Percentiles rank a stretch among this genome's conserved stretches.
Conservation (phyloP, 1,139 yeast species). For the Yamadazyma sp. region DNA sequence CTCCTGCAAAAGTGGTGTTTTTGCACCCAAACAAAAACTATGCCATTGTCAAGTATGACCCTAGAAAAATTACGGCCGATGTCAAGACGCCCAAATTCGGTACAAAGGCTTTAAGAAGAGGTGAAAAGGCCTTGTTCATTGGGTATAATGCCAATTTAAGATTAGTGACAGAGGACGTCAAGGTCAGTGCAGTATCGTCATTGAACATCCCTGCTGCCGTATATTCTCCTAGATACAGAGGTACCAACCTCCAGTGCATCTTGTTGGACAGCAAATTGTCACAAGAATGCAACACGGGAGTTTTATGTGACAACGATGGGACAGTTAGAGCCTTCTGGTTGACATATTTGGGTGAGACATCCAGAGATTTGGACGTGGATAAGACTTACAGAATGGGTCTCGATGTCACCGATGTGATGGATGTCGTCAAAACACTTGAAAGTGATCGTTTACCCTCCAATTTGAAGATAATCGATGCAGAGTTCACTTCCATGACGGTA, state of each 20-base stretch:
- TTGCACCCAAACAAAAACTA: constrained; percentile 88
- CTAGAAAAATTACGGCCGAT: constrained; percentile 49
- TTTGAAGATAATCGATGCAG: constrained; percentile 73
- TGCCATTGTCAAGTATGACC: constrained; percentile 83
- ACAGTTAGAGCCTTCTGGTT: constrained; percentile 83
- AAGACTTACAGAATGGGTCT: constrained; percentile 77
- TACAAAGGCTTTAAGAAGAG: constrained; percentile 61
- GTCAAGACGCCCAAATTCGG: constrained; percentile 64
- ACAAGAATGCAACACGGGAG: constrained; percentile 78
- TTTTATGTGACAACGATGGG: constrained; percentile 77
- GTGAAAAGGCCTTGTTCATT: constrained; percentile 72
- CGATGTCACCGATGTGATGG: constrained; percentile 64
- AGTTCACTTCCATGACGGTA: constrained; percentile 66
- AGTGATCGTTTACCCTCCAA: constrained; percentile 53
- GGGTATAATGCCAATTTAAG: constrained; percentile 77
- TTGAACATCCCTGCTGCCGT: constrained; percentile 71
- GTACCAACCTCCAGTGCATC: constrained; percentile 77
- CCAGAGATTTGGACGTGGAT: constrained; percentile 48
- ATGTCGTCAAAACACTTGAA: constrained; percentile 57
- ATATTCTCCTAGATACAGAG: constrained; percentile 77
- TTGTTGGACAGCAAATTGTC: constrained; percentile 72
- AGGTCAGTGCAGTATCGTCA: constrained; percentile 74
- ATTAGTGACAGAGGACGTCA: constrained; percentile 72
- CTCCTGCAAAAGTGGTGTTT: constrained; percentile 79
- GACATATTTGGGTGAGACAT: constrained; percentile 71